Base-by-base conservation (phyloP, 2,329 filamentous ascomycete genomes). In the Cercospora sp. region DNA sequence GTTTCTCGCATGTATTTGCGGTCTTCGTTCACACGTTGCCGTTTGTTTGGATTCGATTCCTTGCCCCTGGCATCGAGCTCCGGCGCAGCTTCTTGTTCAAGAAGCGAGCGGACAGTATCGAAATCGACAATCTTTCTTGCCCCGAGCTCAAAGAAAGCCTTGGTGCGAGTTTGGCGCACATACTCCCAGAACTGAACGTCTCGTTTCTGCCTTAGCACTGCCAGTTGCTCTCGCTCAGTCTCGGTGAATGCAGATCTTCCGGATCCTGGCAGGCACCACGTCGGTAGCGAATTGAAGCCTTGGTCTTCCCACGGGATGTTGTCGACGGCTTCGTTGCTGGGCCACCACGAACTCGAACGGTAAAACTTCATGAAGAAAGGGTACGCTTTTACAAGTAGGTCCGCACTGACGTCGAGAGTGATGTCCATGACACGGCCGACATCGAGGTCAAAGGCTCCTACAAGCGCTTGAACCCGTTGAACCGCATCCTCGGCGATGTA, bases 301-400 rank as follows among this genome's bases (percentile, higher is more conserved):
- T 84, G 80, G 51, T 83, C 81, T 34, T 80, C 74, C 76, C 78
- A 81, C 18, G 83, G 82, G 57, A 87, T 51, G 45, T 82, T 80
- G 53, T 85, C 82, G 10, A 83, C 77, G 34, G 86, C 84, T 61
- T 87, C 88, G 61, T 89, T 81, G 65, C 86, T 88, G 1, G 95
- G 95, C 95, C 95, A 99, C 95, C 95, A 99, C 26, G 94, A 97
- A 81, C 94, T 98, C 67, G 90, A 89, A 67, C 94, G 87, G 26
- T 99, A 84, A 59, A 98, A 89, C 78, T 97, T 97, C 78, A 98
- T 90, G 76, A 97, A 98, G 81, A 98, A 99, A 34, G 91, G 89
- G 78, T 90, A 93, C 73, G 97, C 93, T 77, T 96, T 96, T 75
- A 99, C 92, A 63, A 99, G 87, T 0, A 97, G 90, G 12, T 94